Evolutionary conservation across 805 yeast species (phyloP), one percentile per base, ranked within the genome.

Genomic region (Candida vartiovaarae): DNA sequence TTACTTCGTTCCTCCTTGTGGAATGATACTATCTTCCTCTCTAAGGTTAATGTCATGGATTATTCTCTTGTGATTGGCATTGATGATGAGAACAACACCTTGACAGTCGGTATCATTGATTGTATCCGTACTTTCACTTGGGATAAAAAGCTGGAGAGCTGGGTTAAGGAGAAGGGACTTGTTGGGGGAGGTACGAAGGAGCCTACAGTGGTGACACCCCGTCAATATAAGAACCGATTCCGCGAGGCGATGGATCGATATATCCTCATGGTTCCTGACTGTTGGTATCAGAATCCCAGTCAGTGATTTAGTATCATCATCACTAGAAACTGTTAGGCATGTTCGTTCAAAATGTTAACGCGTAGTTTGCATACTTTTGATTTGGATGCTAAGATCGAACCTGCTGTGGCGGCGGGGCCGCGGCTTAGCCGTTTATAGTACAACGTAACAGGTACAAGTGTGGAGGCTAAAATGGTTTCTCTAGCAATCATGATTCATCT

Each of bases 1-100:
- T 65, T 89, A 33, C 63, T 93, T 39, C 68, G 96, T 38, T 91
- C 96, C 0, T 90, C 96, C 0, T 65, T 93, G 28, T 93, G 95
- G 84, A 93, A 95, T 58, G 99, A 93, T 56, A 93, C 98, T 0
- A 68, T 93, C 11, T 95, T 93, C 60, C 67, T 93, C 42, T 89
- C 95, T 3, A 93, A 95, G 56, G 87, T 93, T 95, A 95, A 93
- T 59, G 98, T 93, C 5, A 93, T 93, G 99, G 99, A 93, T 62
- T 93, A 93, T 59, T 91, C 98, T 0, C 69, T 93, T 50, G 96
- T 93, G 8, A 82, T 93, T 47, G 99, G 98, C 0, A 86, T 93
- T 34, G 95, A 93, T 59, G 68, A 64, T 39, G 74, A 76, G 24
- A 75, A 75, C 49, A 74, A 75, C 41, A 82, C 82, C 43, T 69